Percentiles rank a stretch among this genome's conserved stretches.
Conservation (phyloP, 371 early-diverging fungal species). For the Mucor ambiguus region DNA sequence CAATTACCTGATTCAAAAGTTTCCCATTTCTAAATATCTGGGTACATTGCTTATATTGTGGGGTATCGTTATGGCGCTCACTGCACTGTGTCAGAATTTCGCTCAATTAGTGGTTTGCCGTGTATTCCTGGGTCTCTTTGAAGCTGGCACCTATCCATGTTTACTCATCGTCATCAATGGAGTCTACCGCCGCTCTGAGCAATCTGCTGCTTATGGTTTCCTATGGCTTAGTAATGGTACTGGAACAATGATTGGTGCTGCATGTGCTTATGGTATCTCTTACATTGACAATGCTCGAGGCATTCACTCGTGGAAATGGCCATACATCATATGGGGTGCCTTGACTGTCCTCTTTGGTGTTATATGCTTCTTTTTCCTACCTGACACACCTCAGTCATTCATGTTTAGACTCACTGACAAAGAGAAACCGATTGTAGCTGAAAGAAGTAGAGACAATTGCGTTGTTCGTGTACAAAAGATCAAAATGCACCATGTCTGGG, state of each 20-base stretch:
- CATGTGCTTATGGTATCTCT: slow-evolving; percentile 24
- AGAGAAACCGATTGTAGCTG: slow-evolving; percentile 27
- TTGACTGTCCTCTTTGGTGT: slow-evolving; percentile 27
- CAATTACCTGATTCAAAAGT: slow-evolving; percentile 36
- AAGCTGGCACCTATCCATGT: slow-evolving; percentile 33
- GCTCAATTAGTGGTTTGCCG: slow-evolving; percentile 28
- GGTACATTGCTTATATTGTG: slow-evolving; percentile 32
- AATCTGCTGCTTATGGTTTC: slow-evolving; percentile 23
- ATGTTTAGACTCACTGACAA: slow-evolving; percentile 25
- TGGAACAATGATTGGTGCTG: slow-evolving; percentile 23
- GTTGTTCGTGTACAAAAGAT: slow-evolving; percentile 24
- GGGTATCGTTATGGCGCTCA: slow-evolving; percentile 34
- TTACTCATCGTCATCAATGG: slow-evolving; percentile 31
- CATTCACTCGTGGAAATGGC: slow-evolving; percentile 28
- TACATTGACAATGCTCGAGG: slow-evolving; percentile 25
- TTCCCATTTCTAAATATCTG: slow-evolving; percentile 34
- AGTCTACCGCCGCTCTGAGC: slow-evolving; percentile 40
- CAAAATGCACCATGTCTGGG: slow-evolving; percentile 26
- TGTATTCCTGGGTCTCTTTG: slow-evolving; percentile 38
- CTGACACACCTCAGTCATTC: slow-evolving; percentile 21
- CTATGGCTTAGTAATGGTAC: slow-evolving; percentile 30
- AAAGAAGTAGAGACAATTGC: slow-evolving; percentile 25
- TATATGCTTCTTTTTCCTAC: slow-evolving; percentile 26
- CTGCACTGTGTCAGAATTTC: slow-evolving; percentile 31
- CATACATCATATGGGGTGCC: slow-evolving; percentile 30